Base-by-base conservation (phyloP, 1,139 yeast species). In the Scheffersomyces insectosa region DNA sequence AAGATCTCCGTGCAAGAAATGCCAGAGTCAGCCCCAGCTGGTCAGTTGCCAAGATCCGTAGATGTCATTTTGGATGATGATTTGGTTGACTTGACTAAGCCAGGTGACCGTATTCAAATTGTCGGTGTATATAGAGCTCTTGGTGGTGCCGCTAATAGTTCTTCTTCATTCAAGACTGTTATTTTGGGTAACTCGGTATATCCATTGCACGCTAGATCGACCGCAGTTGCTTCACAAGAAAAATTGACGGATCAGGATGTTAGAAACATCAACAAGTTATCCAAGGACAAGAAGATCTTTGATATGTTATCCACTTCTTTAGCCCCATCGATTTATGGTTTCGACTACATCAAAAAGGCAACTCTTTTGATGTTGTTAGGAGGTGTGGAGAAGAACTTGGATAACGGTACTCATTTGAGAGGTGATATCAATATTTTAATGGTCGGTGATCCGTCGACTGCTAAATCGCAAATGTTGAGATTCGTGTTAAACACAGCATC, bases 401-500 rank as follows among this genome's bases (percentile, higher is more conserved):
- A 85, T 40, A 91, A 93, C 58, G 99, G 99, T 11, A 87, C 98
- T 9, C 99, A 93, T 68, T 83, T 93, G 60, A 85, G 99, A 77
- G 99, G 99, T 70, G 99, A 95, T 68, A 93, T 93, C 62, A 93
- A 93, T 60, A 77, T 93, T 45, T 74, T 93, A 42, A 88, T 93
- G 96, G 98, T 93, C 33, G 99, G 99, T 68, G 99, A 93, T 65
- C 99, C 99, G 5, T 90, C 98, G 5, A 93, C 99, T 11, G 99
- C 99, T 31, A 93, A 93, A 64, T 91, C 98, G 3, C 99, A 93
- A 69, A 85, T 93, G 71, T 78, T 93, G 49, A 78, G 99, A 54
- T 93, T 93, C 62, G 98, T 95, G 14, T 74, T 93, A 49, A 93
- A 93, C 63, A 93, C 98, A 0, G 99, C 99, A 0, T 77, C 95